phyloP scores from a whole-genome alignment of 768 basidiomycete species.

The Sutorius australiensis region DNA sequence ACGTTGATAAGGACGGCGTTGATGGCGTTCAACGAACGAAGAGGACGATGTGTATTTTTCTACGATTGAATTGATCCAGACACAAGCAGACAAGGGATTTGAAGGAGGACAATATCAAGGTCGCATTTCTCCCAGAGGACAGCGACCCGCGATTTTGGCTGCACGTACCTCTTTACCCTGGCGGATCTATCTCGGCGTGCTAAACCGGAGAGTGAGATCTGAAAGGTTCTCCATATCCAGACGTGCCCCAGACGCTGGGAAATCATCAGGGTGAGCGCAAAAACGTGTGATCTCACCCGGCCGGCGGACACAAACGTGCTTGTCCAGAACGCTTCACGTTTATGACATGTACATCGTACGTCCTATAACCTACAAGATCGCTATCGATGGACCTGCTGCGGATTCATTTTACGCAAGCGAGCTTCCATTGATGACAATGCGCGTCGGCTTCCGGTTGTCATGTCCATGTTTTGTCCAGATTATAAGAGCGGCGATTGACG shows the following conservation, averaged over 20 bases:
- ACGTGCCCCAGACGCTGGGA: background rate
- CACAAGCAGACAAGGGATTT: background rate
- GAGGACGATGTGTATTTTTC: background rate
- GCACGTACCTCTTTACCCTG: constrained; percentile 7
- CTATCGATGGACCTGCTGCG: background rate
- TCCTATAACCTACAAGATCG: background rate
- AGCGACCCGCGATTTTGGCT: background rate
- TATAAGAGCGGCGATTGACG: constrained; percentile 3
- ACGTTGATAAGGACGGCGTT: background rate
- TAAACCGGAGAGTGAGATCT: background rate
- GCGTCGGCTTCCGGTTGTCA: constrained; percentile 9
- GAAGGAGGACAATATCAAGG: background rate
- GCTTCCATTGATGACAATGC: background rate
- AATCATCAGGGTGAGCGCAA: background rate
- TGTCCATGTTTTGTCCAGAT: background rate
- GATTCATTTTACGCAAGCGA: background rate
- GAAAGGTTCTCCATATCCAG: background rate
- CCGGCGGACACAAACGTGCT: background rate
- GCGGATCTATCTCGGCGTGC: background rate
- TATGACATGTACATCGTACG: background rate
- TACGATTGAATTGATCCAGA: background rate
- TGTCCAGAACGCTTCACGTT: background rate
- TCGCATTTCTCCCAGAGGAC: background rate
- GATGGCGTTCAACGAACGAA: background rate
- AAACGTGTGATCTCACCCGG: background rate